These are phyloP conservation scores for Phoenix dactylifera DNA, from an alignment of 176 grass and related monocot species.

Conservation along the genomic window DNA sequence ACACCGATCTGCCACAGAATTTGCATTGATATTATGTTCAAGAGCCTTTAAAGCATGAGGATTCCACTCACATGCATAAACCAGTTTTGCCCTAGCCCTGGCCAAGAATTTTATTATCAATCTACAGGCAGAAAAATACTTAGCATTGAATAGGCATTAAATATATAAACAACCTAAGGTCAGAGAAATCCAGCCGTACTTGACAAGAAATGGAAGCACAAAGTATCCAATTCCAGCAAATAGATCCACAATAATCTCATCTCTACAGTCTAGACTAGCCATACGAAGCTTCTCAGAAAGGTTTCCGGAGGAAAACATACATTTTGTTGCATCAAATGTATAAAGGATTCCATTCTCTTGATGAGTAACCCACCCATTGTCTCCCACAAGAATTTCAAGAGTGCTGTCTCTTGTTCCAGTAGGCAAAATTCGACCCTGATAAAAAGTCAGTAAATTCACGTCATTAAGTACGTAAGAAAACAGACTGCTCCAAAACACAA, in stretches of 20 bases:
- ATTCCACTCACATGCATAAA: constrained; percentile 98
- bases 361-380: constrained; percentile 72
- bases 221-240: constrained; percentile 99
- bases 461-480: too few species aligned
- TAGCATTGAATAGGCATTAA: background rate
- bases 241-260: constrained; percentile 81
- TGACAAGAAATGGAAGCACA: constrained; percentile 87
- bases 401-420: constrained; percentile 92
- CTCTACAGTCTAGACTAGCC: constrained; percentile 57
- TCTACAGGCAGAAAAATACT: background rate
- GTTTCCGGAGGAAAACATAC: constrained; percentile 98
- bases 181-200: constrained; percentile 38
- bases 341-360: constrained; percentile 80
- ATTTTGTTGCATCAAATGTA: constrained; percentile 87
- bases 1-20: constrained; percentile 61
- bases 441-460: background rate
- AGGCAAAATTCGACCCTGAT: constrained; percentile 68
- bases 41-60: constrained; percentile 78
- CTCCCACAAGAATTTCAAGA: constrained; percentile 66
- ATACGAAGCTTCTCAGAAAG: constrained; percentile 87
- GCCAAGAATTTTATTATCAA: constrained; percentile 15
- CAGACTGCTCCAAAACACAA: too few species aligned
- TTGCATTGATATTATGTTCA: constrained; percentile 49
- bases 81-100: constrained; percentile 81
- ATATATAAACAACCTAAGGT: background rate